Conservation (phyloP, 495 filamentous ascomycete genomes). For the Podospora conica region DNA sequence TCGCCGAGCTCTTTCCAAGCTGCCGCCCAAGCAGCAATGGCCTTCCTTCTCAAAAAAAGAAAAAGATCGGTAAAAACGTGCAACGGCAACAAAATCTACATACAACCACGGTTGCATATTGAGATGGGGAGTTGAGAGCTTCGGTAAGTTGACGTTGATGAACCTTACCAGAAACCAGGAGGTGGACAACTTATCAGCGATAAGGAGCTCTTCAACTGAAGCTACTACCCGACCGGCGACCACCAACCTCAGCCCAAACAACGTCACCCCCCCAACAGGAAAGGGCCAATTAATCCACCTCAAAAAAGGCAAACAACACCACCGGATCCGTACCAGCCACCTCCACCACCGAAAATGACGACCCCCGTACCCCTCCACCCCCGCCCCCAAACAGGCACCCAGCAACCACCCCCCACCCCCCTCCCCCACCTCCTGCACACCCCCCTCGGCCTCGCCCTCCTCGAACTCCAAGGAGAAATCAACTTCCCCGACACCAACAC, state of each 20-base stretch:
- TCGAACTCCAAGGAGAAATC: slow-evolving; percentile 87
- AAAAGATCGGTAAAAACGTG: no score
- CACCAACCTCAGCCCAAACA: neutral
- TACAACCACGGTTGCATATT: neutral
- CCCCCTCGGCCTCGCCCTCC: slow-evolving; percentile 67
- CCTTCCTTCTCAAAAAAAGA: neutral
- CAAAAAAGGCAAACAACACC: neutral
- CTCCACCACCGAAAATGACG: slow-evolving; percentile 12
- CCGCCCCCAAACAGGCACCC: slow-evolving; percentile 1
- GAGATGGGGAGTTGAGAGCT: neutral
- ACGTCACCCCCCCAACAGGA: neutral
- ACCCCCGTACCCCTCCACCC: slow-evolving; percentile 16
- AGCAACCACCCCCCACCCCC: slow-evolving; percentile 37
- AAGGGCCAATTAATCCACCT: neutral
- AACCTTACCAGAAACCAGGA: no score
- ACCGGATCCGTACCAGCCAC: neutral
- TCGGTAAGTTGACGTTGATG: neutral
- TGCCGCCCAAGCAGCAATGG: no score
- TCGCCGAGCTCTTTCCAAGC: no score
- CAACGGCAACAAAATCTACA: no score
- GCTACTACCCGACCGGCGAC: neutral
- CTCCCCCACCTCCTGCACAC: slow-evolving; percentile 84
- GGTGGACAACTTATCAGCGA: neutral
- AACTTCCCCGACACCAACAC: slow-evolving; percentile 47
- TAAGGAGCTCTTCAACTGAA: neutral